Evolutionary conservation across 1,284 basidiomycete species (phyloP).

Genomic region (Tilletia caries): DNA sequence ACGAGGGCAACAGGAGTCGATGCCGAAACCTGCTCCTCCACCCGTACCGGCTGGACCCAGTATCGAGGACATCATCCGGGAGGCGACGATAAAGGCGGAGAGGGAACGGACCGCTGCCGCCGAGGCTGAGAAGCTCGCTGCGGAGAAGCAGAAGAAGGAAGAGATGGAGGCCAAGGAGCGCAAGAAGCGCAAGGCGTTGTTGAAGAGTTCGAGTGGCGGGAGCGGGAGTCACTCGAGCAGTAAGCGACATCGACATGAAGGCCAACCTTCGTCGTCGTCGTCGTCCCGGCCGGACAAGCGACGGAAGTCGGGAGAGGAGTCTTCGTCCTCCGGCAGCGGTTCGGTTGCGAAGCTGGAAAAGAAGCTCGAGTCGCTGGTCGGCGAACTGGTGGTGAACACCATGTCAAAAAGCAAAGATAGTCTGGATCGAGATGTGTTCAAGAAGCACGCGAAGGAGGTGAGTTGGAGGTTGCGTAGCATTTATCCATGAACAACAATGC

Average conservation of each 20-base stretch:
- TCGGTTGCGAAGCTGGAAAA: slow-evolving; percentile 28
- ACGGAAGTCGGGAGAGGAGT: not conserved
- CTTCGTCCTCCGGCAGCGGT: slow-evolving; percentile 9
- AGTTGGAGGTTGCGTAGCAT: slow-evolving; percentile 44
- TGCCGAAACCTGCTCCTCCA: slow-evolving; percentile 18
- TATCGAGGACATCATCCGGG: slow-evolving; percentile 50
- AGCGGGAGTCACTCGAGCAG: slow-evolving; percentile 14
- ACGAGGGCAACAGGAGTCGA: slow-evolving; percentile 15
- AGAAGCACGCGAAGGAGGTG: slow-evolving; percentile 92
- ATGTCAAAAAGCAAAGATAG: slow-evolving; percentile 83
- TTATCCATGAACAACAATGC: not conserved
- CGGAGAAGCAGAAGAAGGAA: slow-evolving; percentile 17
- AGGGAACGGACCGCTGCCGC: slow-evolving; percentile 22
- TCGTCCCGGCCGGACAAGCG: slow-evolving; percentile 8
- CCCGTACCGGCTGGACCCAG: slow-evolving; percentile 25
- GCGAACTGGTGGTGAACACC: slow-evolving; percentile 80
- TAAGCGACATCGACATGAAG: slow-evolving; percentile 6
- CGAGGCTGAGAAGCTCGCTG: slow-evolving; percentile 22
- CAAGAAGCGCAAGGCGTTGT: slow-evolving; percentile 8
- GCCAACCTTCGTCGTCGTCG: not conserved
- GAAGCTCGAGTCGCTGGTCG: slow-evolving; percentile 73
- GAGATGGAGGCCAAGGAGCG: slow-evolving; percentile 23
- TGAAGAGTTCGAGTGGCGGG: slow-evolving; percentile 22
- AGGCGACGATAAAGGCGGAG: slow-evolving; percentile 45
- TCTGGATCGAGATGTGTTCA: slow-evolving; percentile 82